A percentile compares a stretch with the other conserved stretches of the same genome.
Conservation (phyloP, 345 rosid species). For the Passiflora organensis region DNA sequence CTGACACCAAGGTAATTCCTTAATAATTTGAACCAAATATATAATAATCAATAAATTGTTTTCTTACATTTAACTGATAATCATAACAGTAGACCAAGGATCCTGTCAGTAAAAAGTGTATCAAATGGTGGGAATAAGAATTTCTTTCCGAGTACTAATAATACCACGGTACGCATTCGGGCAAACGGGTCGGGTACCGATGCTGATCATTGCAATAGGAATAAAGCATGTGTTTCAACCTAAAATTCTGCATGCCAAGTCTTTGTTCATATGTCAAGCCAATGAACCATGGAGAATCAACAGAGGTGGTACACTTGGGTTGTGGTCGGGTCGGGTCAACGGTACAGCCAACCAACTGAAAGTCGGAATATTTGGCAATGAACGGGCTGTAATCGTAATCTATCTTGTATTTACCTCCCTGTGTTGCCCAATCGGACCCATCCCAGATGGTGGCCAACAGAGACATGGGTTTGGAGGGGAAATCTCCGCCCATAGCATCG, state of each 20-base stretch:
- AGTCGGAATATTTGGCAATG: slow-evolving; percentile 1
- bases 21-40: no score
- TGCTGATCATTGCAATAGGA: background rate
- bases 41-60: no score
- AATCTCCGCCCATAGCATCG: slow-evolving; percentile 16
- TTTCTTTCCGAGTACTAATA: no score
- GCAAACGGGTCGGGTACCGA: slow-evolving; percentile 1
- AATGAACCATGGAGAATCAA: background rate
- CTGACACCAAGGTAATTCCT: no score
- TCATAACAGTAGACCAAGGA: no score
- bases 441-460: slow-evolving; percentile 24
- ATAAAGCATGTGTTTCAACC: background rate
- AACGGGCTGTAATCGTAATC: slow-evolving; percentile 17
- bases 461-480: slow-evolving; percentile 21
- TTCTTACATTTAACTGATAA: no score
- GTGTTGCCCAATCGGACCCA: slow-evolving; percentile 21
- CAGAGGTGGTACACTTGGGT: background rate
- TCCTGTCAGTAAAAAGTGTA: no score
- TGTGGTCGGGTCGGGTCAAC: slow-evolving; percentile 1
- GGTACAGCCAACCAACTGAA: slow-evolving; percentile 12
- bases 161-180: background rate
- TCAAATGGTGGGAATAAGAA: no score
- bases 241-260: slow-evolving; percentile 8
- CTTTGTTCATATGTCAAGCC: background rate
- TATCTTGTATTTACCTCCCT: slow-evolving; percentile 9